Evolutionary conservation across 768 basidiomycete genomes (phyloP).

Genomic region (Russula sp.): DNA sequence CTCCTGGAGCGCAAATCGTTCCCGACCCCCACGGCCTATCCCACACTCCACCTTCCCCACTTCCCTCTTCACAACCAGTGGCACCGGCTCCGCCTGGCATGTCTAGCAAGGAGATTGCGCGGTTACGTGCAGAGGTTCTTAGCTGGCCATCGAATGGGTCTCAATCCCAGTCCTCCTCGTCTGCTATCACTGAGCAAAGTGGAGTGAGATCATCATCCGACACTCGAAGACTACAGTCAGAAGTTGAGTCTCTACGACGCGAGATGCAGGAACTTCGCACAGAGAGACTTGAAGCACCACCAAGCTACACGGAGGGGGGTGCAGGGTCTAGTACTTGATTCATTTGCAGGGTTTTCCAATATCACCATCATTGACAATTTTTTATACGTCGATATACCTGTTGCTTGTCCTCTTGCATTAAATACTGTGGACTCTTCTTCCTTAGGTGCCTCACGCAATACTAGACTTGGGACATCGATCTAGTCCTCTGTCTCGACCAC

Average conservation of each 20-base stretch:
- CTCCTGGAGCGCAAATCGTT: neutral
- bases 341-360: neutral
- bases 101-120: conserved; percentile 12
- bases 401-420: no score
- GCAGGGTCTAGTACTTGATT: neutral
- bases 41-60: neutral
- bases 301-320: neutral
- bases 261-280: conserved; percentile 25
- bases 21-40: neutral
- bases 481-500: no score
- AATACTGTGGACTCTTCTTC: no score
- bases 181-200: neutral
- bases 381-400: no score
- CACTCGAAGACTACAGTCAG: conserved; percentile 12
- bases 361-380: no score
- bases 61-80: neutral
- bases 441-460: no score
- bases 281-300: conserved; percentile 11
- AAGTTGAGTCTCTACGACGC: conserved; percentile 27
- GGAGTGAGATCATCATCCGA: neutral
- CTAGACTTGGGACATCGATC: no score
- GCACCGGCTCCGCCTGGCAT: neutral
- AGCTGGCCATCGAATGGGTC: neutral
- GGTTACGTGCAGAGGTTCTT: neutral
- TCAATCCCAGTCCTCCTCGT: neutral